A percentile compares a stretch with the other conserved stretches of the same genome.
phyloP scores from a whole-genome alignment of 2,329 filamentous ascomycete genomes.

The Orbilia brochopaga region DNA sequence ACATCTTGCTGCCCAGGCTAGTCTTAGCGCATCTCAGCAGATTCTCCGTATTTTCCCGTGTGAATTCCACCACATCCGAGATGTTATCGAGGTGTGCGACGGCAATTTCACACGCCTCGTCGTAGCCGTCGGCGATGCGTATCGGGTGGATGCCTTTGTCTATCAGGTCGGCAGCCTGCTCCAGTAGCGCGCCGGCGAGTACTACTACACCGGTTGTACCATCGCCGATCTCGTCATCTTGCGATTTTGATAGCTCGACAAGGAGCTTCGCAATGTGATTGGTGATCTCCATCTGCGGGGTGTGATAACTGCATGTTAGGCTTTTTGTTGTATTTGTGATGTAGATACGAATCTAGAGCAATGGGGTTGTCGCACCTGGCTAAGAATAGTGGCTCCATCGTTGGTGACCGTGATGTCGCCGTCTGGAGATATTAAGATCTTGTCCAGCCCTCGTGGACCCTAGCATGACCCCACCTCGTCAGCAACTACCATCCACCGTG shows the following conservation, averaged over 20 bases:
- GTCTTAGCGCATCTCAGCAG: slow-evolving; percentile 94
- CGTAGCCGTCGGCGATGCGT: slow-evolving; percentile 96
- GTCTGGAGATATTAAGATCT: slow-evolving; percentile 97
- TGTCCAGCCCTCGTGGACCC: slow-evolving; percentile 94
- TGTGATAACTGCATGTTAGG: slow-evolving; percentile 13
- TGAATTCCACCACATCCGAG: slow-evolving; percentile 87
- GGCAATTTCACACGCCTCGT: slow-evolving; percentile 95
- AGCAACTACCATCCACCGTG: slow-evolving; percentile 14
- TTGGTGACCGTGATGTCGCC: slow-evolving; percentile 99
- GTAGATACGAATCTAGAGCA: background rate
- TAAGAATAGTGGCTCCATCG: slow-evolving; percentile 95
- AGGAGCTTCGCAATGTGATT: slow-evolving; percentile 98
- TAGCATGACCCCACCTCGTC: slow-evolving; percentile 55
- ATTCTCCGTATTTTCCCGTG: slow-evolving; percentile 78
- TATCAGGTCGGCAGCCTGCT: slow-evolving; percentile 96
- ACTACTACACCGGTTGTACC: slow-evolving; percentile 98
- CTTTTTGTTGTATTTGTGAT: slow-evolving; percentile 3
- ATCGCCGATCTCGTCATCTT: slow-evolving; percentile 98
- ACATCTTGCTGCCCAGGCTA: slow-evolving; percentile 94
- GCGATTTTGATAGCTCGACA: slow-evolving; percentile 95
- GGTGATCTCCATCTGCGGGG: slow-evolving; percentile 86
- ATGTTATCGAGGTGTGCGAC: slow-evolving; percentile 91
- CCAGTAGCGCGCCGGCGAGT: slow-evolving; percentile 87
- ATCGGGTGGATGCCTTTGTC: slow-evolving; percentile 99
- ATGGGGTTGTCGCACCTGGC: slow-evolving; percentile 63